Conservation (phyloP, 768 basidiomycete species). For the Xerocomus brunneocitrinus region DNA sequence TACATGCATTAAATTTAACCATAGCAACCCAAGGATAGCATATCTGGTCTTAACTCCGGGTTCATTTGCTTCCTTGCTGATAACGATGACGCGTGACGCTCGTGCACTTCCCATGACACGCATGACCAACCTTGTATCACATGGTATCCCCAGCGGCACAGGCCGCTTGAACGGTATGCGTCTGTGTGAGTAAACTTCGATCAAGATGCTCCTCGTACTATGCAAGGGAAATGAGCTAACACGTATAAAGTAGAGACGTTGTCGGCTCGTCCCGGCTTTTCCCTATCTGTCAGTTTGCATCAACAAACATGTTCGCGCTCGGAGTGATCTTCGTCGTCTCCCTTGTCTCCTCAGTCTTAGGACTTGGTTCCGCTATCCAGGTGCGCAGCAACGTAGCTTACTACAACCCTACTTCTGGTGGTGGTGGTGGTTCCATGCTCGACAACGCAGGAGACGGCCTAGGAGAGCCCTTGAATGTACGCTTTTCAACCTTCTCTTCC, state of each 20-base stretch:
- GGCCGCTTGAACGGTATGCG: neutral
- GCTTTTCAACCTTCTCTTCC: neutral
- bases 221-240: neutral
- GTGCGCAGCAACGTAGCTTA: constrained; percentile 24
- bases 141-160: neutral
- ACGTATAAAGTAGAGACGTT: neutral
- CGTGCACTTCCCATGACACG: no score
- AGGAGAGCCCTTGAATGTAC: constrained; percentile 45
- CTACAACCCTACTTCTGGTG: constrained; percentile 27
- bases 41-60: no score
- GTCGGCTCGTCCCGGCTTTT: neutral
- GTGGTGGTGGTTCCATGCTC: constrained; percentile 42
- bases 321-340: neutral
- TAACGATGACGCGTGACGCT: no score
- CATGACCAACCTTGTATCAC: no score
- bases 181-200: neutral
- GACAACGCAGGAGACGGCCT: constrained; percentile 34
- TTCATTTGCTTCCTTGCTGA: no score
- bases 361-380: constrained; percentile 1
- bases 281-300: neutral
- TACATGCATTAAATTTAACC: no score
- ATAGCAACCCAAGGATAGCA: neutral
- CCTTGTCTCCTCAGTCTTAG: neutral
- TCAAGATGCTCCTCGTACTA: neutral
- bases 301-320: neutral